Evolutionary conservation across 768 basidiomycete species (phyloP).

Genomic region (Nevesoporus exiguus): DNA sequence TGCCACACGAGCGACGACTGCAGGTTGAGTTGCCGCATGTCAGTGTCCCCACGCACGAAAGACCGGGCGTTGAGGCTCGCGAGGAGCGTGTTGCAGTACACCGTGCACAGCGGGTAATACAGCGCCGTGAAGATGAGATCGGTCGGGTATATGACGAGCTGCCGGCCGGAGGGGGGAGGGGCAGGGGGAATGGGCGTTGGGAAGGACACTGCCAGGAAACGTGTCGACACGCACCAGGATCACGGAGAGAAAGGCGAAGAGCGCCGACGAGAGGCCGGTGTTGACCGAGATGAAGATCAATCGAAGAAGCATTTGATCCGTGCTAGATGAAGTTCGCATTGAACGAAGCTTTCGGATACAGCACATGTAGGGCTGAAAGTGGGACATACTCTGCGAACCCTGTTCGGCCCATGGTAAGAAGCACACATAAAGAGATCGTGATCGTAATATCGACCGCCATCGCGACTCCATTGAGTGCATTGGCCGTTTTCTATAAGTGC

Average conservation of each 20-base stretch:
- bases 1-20: slow-evolving; percentile 10
- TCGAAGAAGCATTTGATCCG: slow-evolving; percentile 22
- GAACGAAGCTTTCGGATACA: background rate
- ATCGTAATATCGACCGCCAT: slow-evolving; percentile 18
- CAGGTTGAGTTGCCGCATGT: background rate
- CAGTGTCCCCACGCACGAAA: slow-evolving; percentile 9
- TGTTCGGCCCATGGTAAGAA: slow-evolving; percentile 23
- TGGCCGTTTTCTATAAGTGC: slow-evolving; percentile 9
- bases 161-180: too few species aligned
- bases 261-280: slow-evolving; percentile 21
- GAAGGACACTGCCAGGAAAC: background rate
- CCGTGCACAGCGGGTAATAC: slow-evolving; percentile 31
- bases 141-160: slow-evolving; percentile 24
- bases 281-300: slow-evolving; percentile 25
- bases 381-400: slow-evolving; percentile 19
- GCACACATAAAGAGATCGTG: slow-evolving; percentile 19
- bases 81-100: slow-evolving; percentile 35
- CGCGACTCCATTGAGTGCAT: slow-evolving; percentile 12
- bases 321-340: slow-evolving; percentile 13
- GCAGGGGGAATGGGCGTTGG: too few species aligned
- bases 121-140: slow-evolving; percentile 23
- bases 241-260: slow-evolving; percentile 20
- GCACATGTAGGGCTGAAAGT: background rate
- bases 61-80: slow-evolving; percentile 26
- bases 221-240: slow-evolving; percentile 9